Evolutionary conservation across 176 grass and related monocot species (phyloP), one percentile per base, ranked within the genome.

Genomic region (Thinopyrum elongatum): DNA sequence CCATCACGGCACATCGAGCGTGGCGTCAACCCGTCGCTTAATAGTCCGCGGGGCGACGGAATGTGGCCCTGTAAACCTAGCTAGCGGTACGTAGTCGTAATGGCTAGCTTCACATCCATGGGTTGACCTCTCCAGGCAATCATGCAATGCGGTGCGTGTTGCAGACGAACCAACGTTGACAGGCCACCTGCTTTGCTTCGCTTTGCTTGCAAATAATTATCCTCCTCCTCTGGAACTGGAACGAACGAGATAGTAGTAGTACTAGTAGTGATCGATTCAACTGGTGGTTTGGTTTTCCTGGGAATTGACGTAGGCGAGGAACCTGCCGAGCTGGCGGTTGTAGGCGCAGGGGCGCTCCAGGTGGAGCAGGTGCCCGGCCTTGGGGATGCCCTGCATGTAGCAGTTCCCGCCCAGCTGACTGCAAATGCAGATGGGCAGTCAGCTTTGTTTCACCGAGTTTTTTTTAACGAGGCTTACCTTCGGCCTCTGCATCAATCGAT

Each of bases 281-380:
- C 33, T 35, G 70, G 67, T 49, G 70, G 67, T 67, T 27, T 62
- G 21, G 47, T 16, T 35, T 64, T 26, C 12, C 26, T 44, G 12
- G 7, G 91, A 83, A 66, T 94, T 80, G 76, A 92, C 65, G 80
- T 78, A 72, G 34, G 87, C 34, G 42, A 99, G 90, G 88, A 92
- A 99, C 83, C 80, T 88, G 71, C 92, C 88, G 58, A 99, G 84
- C 73, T 87, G 86, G 74, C 88, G 92, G 77, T 90, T 94, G 83
- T 96, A 99, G 30, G 85, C 87, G 82, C 90, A 94, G 9, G 97
- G 97, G 38, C 97, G 83, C 84, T 99, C 92, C 13, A 97, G 28
- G 73, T 97, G 97, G 46, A 93, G 76, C 68, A 99, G 87, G 61
- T 99, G 97, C 6, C 94, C 97, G 22, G 89, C 97, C 49, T 99